Percentiles rank a stretch among this genome's conserved stretches.
Conservation (phyloP, 2,329 filamentous ascomycete genomes). For the Verticillium nonalfalfae region DNA sequence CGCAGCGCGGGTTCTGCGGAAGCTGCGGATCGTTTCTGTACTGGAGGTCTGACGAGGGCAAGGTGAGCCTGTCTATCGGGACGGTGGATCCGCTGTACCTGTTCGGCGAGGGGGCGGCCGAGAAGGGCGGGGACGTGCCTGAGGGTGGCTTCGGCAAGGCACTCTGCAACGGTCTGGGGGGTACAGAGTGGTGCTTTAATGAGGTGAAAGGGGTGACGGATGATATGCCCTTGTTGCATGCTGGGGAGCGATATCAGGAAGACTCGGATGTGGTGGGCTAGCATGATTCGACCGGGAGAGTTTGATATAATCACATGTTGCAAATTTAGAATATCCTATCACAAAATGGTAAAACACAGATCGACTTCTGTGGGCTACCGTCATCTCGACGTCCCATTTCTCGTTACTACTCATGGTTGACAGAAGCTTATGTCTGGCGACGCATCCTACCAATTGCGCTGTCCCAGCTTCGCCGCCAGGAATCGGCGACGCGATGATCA, state of each 20-base stretch:
- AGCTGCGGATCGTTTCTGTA: slow-evolving; percentile 43
- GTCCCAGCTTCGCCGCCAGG: neutral
- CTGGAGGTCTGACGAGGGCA: slow-evolving; percentile 28
- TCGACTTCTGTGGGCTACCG: no score
- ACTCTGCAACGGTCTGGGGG: slow-evolving; percentile 26
- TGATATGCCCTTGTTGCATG: slow-evolving; percentile 16
- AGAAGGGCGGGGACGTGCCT: neutral
- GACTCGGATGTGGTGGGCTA: neutral
- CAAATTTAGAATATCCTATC: no score
- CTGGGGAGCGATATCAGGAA: neutral
- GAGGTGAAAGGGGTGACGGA: slow-evolving; percentile 44
- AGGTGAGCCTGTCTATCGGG: slow-evolving; percentile 32
- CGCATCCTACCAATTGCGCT: neutral
- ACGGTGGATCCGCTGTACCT: slow-evolving; percentile 38
- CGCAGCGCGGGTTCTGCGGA: slow-evolving; percentile 40
- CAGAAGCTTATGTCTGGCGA: neutral
- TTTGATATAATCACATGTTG: no score
- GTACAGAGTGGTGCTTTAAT: slow-evolving; percentile 35
- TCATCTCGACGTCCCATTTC: no score
- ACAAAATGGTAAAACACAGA: no score
- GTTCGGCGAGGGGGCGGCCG: slow-evolving; percentile 3
- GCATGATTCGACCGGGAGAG: neutral
- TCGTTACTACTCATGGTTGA: no score
- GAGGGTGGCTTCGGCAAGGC: slow-evolving; percentile 26
- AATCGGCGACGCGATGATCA: neutral